Percentiles rank a stretch among this genome's conserved stretches.
These are phyloP conservation scores for Sechiopsis laciniata DNA, from an alignment of 306 rosid species.

Conservation along the genomic window DNA sequence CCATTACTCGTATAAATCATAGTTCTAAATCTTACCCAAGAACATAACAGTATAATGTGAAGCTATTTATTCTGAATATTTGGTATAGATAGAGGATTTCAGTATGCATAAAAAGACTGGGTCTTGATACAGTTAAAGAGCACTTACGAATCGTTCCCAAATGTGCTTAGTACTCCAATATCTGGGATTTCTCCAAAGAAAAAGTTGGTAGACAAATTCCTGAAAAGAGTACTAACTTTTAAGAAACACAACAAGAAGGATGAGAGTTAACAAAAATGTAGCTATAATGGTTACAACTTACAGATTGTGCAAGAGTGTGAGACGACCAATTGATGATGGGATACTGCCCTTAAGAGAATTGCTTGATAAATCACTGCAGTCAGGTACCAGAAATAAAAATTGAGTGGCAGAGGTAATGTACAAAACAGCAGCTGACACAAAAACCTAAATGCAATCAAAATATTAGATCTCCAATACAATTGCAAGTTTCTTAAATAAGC, in stretches of 20 bases:
- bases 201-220: slow-evolving; percentile 92
- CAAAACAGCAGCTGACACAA: no score
- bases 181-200: slow-evolving; percentile 94
- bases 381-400: slow-evolving; percentile 16
- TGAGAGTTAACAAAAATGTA: neutral
- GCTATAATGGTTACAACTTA: slow-evolving; percentile 38
- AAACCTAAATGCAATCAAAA: no score
- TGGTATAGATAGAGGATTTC: neutral
- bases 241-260: neutral
- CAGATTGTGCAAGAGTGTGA: slow-evolving; percentile 54
- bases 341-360: slow-evolving; percentile 83
- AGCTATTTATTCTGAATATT: neutral
- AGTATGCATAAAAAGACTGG: neutral
- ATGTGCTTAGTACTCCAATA: slow-evolving; percentile 79
- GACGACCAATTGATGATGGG: slow-evolving; percentile 87
- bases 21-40: neutral
- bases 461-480: no score
- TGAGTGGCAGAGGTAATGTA: neutral
- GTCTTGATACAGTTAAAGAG: neutral
- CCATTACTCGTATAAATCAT: neutral
- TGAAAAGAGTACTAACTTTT: slow-evolving; percentile 31
- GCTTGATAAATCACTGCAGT: slow-evolving; percentile 73
- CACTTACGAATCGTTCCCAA: slow-evolving; percentile 67
- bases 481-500: no score
- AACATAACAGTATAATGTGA: neutral